Conservation (phyloP, 2,329 filamentous ascomycete species). For the Zarea fungicola region DNA sequence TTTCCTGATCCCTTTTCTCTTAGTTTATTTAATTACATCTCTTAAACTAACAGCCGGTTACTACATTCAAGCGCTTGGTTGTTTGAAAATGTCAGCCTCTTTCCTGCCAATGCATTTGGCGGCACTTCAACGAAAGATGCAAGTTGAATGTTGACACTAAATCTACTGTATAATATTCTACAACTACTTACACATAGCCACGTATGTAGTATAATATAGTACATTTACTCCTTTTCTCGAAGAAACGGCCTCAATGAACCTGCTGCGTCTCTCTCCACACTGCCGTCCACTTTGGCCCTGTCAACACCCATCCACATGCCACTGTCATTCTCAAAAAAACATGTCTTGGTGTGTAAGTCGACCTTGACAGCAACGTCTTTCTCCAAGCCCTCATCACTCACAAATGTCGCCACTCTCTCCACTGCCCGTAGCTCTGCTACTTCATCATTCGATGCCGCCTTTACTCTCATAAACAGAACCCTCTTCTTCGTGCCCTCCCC, state of each 20-base stretch:
- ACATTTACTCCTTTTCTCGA: neutral
- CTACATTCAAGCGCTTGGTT: too few species aligned
- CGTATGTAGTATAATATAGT: too few species aligned
- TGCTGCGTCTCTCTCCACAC: constrained; percentile 21
- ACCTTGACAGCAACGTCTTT: constrained; percentile 12
- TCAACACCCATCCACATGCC: constrained; percentile 23
- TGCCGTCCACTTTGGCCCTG: constrained; percentile 30
- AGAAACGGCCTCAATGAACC: constrained; percentile 21
- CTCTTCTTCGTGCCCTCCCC: constrained; percentile 25
- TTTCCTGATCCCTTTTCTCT: too few species aligned
- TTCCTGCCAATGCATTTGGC: too few species aligned
- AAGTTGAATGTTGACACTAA: too few species aligned
- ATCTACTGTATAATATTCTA: neutral
- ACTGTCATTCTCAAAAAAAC: constrained; percentile 18
- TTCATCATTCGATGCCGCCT: constrained; percentile 18
- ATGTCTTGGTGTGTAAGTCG: constrained; percentile 17
- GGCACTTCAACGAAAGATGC: too few species aligned
- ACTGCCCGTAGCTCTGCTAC: neutral
- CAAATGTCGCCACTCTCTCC: neutral
- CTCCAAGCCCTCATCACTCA: neutral
- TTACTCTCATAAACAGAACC: constrained; percentile 34
- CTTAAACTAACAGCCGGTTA: too few species aligned
- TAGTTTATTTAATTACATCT: too few species aligned
- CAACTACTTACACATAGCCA: neutral
- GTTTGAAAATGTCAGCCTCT: too few species aligned